Base-by-base conservation (phyloP, 805 yeast genomes). In the Cyberlindnera japonica region DNA sequence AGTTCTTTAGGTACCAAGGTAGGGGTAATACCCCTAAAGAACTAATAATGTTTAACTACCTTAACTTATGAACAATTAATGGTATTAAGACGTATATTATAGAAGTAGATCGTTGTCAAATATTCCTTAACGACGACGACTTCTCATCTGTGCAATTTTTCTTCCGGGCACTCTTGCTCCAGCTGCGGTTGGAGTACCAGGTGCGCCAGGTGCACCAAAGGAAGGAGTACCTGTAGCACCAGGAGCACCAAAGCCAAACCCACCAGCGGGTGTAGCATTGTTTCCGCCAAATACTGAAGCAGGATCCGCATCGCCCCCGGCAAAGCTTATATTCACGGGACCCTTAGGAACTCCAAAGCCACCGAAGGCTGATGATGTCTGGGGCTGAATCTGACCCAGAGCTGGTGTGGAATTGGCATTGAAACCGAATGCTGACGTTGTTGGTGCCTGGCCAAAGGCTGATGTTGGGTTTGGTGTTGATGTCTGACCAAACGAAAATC, bases 101-200 rank as follows among this genome's bases (percentile, higher is more conserved):
- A 27, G 11, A 11, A 12, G 14, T 7, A 25, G 28, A 15, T 13
- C 28, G 12, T 13, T 39, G 17, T 22, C 11, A n/a, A 27, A 13
- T 24, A n/a, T 13, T 14, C 20, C 35, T 35, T 28, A 24, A 32
- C 42, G 47, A 51, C 59, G 59, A 45, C 59, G 58, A 20, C 37
- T 24, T 38, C 60, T 53, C 50, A 54, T 45, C 28, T 50, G 55
- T 21, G 59, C 60, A 23, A 55, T 49, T 23, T 41, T 51, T 51
- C 60, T 53, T 4, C 58, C 54, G 13, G 49, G 45, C 7, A 45
- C 45, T 22, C 51, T 40, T 18, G 54, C 32, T 14, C 31, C 37
- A 12, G 45, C 38, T 3, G 40, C 41, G 15, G 46, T 36, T 20
- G 56, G 55, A 2, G 55, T 51, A 14, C 49, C 50, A 40, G 48